Percentiles rank a stretch among this genome's conserved stretches.
phyloP scores from a whole-genome alignment of 140 eudicot genomes.

The Bidens hawaiensis region DNA sequence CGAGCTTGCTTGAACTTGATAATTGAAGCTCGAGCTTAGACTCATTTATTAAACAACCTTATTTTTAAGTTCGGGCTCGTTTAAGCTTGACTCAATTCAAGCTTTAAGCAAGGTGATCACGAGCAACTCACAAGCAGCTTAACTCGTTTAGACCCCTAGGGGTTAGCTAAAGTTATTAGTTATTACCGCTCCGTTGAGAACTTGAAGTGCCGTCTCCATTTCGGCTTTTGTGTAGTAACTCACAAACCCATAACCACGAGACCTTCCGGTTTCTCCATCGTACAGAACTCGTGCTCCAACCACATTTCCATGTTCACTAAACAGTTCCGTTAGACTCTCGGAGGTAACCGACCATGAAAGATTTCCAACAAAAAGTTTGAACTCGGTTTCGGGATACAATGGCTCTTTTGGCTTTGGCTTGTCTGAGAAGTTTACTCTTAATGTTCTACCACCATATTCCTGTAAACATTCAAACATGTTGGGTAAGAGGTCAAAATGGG shows the following conservation, averaged over 20 bases:
- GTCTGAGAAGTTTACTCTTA: slow-evolving; percentile 82
- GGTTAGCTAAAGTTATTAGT: background rate
- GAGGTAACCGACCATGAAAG: slow-evolving; percentile 83
- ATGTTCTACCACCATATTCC: slow-evolving; percentile 82
- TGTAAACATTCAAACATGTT: slow-evolving; percentile 19
- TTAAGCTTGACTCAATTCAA: too few species aligned
- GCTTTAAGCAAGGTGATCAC: too few species aligned
- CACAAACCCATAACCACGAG: slow-evolving; percentile 93
- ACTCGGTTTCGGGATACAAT: slow-evolving; percentile 77
- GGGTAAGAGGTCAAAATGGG: background rate
- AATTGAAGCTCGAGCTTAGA: too few species aligned
- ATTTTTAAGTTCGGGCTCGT: too few species aligned
- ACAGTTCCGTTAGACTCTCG: slow-evolving; percentile 56
- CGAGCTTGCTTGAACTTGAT: too few species aligned
- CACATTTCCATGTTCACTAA: slow-evolving; percentile 65
- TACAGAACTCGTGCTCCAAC: slow-evolving; percentile 88
- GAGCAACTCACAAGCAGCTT: too few species aligned
- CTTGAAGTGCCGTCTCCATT: slow-evolving; percentile 70
- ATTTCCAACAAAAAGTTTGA: slow-evolving; percentile 84
- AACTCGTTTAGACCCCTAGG: too few species aligned
- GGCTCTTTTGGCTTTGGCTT: slow-evolving; percentile 80
- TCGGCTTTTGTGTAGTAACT: slow-evolving; percentile 54
- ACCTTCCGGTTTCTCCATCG: slow-evolving; percentile 91
- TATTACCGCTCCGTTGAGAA: slow-evolving; percentile 73
- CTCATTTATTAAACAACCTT: too few species aligned